These are phyloP conservation scores for Thelonectria olida DNA, from an alignment of 2,329 filamentous ascomycete species.

Conservation along the genomic window DNA sequence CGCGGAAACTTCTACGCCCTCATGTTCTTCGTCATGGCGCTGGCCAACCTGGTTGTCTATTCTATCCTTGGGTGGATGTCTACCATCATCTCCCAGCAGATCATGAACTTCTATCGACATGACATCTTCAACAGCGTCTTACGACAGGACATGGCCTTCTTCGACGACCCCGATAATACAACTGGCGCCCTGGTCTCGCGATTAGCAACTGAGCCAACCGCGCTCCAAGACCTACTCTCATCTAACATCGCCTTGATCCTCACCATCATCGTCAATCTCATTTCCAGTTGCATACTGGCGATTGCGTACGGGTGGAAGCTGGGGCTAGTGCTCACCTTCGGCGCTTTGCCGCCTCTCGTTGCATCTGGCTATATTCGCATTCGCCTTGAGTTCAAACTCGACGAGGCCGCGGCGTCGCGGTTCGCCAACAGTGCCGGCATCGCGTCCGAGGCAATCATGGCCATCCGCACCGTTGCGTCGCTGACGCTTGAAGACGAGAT, in stretches of 20 bases:
- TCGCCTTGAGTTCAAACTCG: neutral
- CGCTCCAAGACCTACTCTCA: neutral
- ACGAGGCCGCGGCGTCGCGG: neutral
- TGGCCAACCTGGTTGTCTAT: slow-evolving; percentile 35
- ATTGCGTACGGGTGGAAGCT: slow-evolving; percentile 8
- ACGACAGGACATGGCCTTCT: slow-evolving; percentile 8
- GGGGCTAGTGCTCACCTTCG: neutral
- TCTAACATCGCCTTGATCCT: slow-evolving; percentile 5
- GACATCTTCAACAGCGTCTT: slow-evolving; percentile 41
- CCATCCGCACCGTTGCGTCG: slow-evolving; percentile 8
- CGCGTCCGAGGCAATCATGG: slow-evolving; percentile 9
- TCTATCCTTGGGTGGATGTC: slow-evolving; percentile 29
- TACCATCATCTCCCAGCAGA: slow-evolving; percentile 29
- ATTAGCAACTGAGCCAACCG: slow-evolving; percentile 1
- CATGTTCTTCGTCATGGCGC: slow-evolving; percentile 42
- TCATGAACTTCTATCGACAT: slow-evolving; percentile 38
- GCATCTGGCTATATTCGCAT: slow-evolving; percentile 2
- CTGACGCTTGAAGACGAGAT: slow-evolving; percentile 4
- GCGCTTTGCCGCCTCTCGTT: neutral
- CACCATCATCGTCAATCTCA: slow-evolving; percentile 9
- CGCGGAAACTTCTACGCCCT: slow-evolving; percentile 51
- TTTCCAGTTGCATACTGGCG: neutral
- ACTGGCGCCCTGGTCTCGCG: slow-evolving; percentile 1
- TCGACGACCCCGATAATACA: slow-evolving; percentile 6
- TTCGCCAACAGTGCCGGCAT: slow-evolving; percentile 1